A percentile compares a stretch with the other conserved stretches of the same genome.
These are phyloP conservation scores for Trichophyton rubrum DNA, from an alignment of 2,329 filamentous ascomycete genomes.

Conservation along the genomic window DNA sequence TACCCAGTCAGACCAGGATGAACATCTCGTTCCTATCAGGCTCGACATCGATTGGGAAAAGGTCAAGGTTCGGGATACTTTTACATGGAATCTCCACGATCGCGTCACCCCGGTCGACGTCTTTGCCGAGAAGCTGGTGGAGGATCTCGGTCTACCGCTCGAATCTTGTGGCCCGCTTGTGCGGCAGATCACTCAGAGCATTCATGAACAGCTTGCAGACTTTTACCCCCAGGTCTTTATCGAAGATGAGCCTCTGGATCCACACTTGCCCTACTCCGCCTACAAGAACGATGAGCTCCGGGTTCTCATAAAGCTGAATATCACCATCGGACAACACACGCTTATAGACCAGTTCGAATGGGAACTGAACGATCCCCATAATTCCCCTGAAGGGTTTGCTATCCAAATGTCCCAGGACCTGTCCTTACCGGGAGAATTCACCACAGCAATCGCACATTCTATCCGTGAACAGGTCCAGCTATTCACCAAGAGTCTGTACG, in stretches of 20 bases:
- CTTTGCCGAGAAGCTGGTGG: constrained; percentile 79
- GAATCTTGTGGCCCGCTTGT: constrained; percentile 46
- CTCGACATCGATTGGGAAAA: constrained; percentile 94
- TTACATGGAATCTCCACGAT: constrained; percentile 97
- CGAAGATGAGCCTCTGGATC: constrained; percentile 80
- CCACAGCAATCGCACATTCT: constrained; percentile 92
- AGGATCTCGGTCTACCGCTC: constrained; percentile 67
- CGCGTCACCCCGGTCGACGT: constrained; percentile 65
- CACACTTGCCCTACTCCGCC: constrained; percentile 76
- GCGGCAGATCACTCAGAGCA: constrained; percentile 54
- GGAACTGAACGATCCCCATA: constrained; percentile 92
- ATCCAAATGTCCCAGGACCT: constrained; percentile 78
- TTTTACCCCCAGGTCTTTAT: constrained; percentile 87
- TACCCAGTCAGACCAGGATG: constrained; percentile 76
- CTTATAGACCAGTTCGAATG: constrained; percentile 96
- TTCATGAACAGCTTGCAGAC: constrained; percentile 81
- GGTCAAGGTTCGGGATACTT: constrained; percentile 88
- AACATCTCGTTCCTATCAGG: constrained; percentile 82
- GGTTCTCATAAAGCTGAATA: constrained; percentile 87
- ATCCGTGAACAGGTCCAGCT: constrained; percentile 93
- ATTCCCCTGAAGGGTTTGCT: constrained; percentile 91
- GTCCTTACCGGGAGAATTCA: constrained; percentile 86
- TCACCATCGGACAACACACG: constrained; percentile 90
- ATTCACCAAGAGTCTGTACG: constrained; percentile 86
- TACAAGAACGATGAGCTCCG: constrained; percentile 99